phyloP scores from a whole-genome alignment of 1,284 basidiomycete genomes.

The Pascua guehoae region DNA sequence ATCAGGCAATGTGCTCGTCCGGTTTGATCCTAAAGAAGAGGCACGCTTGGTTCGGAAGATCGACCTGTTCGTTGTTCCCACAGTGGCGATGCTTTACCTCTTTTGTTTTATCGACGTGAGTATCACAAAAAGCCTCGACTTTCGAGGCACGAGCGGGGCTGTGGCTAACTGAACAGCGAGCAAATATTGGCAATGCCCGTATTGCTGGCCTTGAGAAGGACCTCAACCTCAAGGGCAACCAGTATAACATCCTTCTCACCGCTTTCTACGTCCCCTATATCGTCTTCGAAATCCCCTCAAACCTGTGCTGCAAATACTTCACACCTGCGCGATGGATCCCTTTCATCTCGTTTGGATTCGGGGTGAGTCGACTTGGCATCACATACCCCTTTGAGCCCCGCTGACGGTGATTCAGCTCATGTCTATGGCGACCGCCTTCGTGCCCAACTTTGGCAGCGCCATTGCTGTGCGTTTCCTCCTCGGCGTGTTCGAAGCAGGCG shows the following conservation, averaged over 20 bases:
- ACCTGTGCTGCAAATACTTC: conserved; percentile 18
- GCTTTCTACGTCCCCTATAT: conserved; percentile 24
- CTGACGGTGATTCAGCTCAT: conserved; percentile 21
- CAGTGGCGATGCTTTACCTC: conserved; percentile 18
- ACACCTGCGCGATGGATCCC: conserved; percentile 24
- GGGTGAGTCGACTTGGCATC: conserved; percentile 9
- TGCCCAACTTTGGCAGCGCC: conserved; percentile 17
- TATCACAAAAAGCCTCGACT: not conserved
- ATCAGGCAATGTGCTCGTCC: conserved; percentile 10
- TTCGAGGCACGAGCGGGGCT: no score
- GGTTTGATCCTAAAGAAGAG: conserved; percentile 19
- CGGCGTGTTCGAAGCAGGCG: conserved; percentile 36
- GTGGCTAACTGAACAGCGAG: not conserved
- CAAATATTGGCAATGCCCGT: conserved; percentile 24
- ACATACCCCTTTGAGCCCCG: not conserved
- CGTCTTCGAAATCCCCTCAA: conserved; percentile 26
- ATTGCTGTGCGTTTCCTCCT: conserved; percentile 25
- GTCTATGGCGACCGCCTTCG: conserved; percentile 29
- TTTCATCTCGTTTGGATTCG: conserved; percentile 18
- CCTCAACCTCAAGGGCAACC: conserved; percentile 18
- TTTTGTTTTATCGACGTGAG: conserved; percentile 18
- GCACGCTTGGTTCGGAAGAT: conserved; percentile 22
- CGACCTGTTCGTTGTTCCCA: conserved; percentile 21
- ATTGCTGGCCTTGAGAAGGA: conserved; percentile 21
- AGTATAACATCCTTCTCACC: conserved; percentile 23